Percentiles rank a stretch among this genome's conserved stretches.
phyloP scores from a whole-genome alignment of 768 basidiomycete species.

The Hydnomerulius pinastri region DNA sequence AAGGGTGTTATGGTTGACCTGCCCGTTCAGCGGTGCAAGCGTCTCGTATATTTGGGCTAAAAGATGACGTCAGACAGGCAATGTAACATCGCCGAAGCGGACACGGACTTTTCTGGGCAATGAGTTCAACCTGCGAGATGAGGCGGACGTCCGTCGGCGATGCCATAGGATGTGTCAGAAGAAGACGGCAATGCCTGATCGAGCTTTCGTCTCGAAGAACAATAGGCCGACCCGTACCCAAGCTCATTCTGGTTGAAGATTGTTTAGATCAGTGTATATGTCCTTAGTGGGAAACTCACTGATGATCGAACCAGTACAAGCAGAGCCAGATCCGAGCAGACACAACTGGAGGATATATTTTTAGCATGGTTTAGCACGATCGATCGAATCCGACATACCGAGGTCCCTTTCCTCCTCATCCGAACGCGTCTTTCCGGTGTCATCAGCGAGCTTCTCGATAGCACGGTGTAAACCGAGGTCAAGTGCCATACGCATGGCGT shows the following conservation, averaged over 20 bases:
- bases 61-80: slow-evolving; percentile 4
- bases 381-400: slow-evolving; percentile 44
- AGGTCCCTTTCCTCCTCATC: slow-evolving; percentile 88
- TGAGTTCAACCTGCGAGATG: slow-evolving; percentile 84
- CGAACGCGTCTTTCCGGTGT: slow-evolving; percentile 57
- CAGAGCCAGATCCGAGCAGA: slow-evolving; percentile 94
- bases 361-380: slow-evolving; percentile 2
- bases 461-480: slow-evolving; percentile 93
- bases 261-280: slow-evolving; percentile 11
- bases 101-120: slow-evolving; percentile 85
- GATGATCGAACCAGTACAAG: slow-evolving; percentile 95
- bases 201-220: slow-evolving; percentile 88
- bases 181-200: slow-evolving; percentile 78
- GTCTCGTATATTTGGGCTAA: slow-evolving; percentile 93
- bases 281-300: slow-evolving; percentile 50
- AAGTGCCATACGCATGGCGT: slow-evolving; percentile 94
- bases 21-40: slow-evolving; percentile 80
- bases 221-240: slow-evolving; percentile 89
- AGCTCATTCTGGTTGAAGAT: slow-evolving; percentile 65
- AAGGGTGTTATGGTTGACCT: slow-evolving; percentile 82
- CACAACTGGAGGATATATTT: slow-evolving; percentile 60
- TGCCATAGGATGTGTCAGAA: slow-evolving; percentile 83
- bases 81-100: background rate
- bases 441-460: slow-evolving; percentile 86
- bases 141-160: slow-evolving; percentile 90